Evolutionary conservation across 129 eudicot species (phyloP).

Genomic region (Escallonia herrerae): DNA sequence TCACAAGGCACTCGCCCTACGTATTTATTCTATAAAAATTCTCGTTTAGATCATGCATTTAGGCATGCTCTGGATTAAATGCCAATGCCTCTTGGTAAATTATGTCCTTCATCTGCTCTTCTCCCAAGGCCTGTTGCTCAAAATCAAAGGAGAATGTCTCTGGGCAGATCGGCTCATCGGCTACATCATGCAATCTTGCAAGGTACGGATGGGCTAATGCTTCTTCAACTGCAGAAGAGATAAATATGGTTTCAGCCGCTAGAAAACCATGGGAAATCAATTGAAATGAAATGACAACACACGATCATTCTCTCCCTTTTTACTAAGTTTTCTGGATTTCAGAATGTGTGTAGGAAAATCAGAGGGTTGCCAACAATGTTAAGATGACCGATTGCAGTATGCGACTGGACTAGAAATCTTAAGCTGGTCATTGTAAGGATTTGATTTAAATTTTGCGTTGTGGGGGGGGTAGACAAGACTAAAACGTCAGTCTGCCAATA

Average conservation of each 20-base stretch:
- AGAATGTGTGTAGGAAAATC: too few relatives aligned
- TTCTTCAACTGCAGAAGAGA: constrained; percentile 61
- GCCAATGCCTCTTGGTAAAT: constrained; percentile 73
- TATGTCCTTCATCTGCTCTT: constrained; percentile 89
- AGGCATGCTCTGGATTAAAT: constrained; percentile 52
- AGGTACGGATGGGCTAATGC: constrained; percentile 86
- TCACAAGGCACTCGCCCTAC: too few relatives aligned
- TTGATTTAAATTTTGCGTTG: too few relatives aligned
- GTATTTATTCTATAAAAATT: background rate
- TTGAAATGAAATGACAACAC: background rate
- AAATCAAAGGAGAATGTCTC: constrained; percentile 77
- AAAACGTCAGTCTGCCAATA: background rate
- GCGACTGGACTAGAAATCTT: too few relatives aligned
- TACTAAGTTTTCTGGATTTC: too few relatives aligned
- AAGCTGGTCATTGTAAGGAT: too few relatives aligned
- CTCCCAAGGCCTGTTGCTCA: constrained; percentile 68
- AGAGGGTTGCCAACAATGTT: too few relatives aligned
- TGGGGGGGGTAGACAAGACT: too few relatives aligned
- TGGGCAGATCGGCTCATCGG: constrained; percentile 79
- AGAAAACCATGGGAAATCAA: too few relatives aligned
- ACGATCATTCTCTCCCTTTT: too few relatives aligned
- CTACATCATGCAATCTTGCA: constrained; percentile 65
- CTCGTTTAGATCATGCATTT: background rate
- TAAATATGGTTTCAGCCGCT: too few relatives aligned
- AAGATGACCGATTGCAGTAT: too few relatives aligned